Evolutionary conservation across 306 rosid species (phyloP), one percentile per base, ranked within the genome.

Genomic region (Carpinus viminea): DNA sequence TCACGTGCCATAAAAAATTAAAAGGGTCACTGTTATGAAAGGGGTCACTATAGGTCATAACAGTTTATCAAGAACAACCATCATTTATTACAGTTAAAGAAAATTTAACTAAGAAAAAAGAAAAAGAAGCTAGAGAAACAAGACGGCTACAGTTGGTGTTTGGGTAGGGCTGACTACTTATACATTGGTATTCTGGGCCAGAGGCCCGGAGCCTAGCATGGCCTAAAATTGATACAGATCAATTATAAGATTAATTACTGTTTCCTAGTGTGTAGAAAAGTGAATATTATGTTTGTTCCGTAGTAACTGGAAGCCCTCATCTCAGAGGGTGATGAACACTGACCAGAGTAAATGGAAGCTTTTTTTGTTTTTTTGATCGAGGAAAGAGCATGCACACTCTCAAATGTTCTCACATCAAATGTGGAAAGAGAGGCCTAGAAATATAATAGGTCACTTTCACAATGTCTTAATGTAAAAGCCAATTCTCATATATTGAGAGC

Each of bases 1-100:
- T 78, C 59, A 83, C 70, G 74, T 62, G 60, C 43, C 80, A 85
- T 82, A 72, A 77, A 74, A 76, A 59, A 50, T 48, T 77, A 53
- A 12, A 53, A 68, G 18, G 50, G 78, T 59, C 66, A 48, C 52
- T 12, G 15, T 48, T 48, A 48, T 48, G 52, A 12, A 9, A 53
- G 60, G 15, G 46, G 76, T 59, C 66, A 73, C 56, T 45, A 59
- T 50, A 62, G 77, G 74, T 81, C 71, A 72, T 21, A 73, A 82
- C 52, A 80, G 28, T 59, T 59, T 11, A 41, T 36, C 8, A 41
- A 38, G 28, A 38, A 66, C 28, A 66, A 66, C 15, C 64, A 53
- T 69, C 68, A 74, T n/a, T 74, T 79, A 18, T 66, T 41, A 18
- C 10, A 17, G 26, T 18, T 66, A 24, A 72, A 12, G 20, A 3